phyloP scores from a whole-genome alignment of 139 green algal genomes.

The Chlorella sp. region DNA sequence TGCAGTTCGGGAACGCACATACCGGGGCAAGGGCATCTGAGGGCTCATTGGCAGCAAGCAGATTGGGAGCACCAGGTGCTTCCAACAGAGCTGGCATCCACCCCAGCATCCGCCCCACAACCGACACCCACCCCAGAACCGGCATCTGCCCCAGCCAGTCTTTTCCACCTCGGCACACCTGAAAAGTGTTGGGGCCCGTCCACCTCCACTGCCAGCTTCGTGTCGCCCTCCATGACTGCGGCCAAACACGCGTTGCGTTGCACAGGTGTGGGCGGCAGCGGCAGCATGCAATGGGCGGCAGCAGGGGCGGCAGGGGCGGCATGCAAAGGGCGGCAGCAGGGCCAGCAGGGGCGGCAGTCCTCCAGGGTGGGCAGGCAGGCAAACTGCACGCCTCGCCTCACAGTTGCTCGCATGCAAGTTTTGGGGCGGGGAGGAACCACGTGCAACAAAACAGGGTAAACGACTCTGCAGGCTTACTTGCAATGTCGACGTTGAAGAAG shows the following conservation, averaged over 20 bases:
- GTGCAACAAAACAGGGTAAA: neutral
- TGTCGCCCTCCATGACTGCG: constrained; percentile 21
- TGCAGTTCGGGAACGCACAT: neutral
- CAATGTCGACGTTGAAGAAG: constrained; percentile 61
- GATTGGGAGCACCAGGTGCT: neutral
- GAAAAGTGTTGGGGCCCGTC: constrained; percentile 71
- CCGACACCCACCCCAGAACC: too few relatives aligned
- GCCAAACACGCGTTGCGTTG: too few relatives aligned
- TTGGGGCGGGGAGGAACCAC: neutral
- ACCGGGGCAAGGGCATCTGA: too few relatives aligned
- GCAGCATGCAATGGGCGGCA: neutral
- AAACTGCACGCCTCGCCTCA: neutral
- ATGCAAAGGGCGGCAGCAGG: neutral
- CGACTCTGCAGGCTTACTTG: constrained; percentile 24
- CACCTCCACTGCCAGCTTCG: constrained; percentile 66
- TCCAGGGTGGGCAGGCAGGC: neutral
- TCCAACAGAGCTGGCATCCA: too few relatives aligned
- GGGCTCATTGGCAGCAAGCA: neutral
- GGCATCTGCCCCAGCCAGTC: neutral
- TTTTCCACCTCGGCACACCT: neutral
- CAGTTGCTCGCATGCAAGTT: neutral
- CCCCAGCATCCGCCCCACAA: too few relatives aligned
- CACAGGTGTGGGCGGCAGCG: too few relatives aligned
- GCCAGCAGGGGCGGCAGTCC: neutral
- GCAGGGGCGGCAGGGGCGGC: neutral